Evolutionary conservation across 2,329 filamentous ascomycete species (phyloP).

Genomic region (Trichoderma sp.): DNA sequence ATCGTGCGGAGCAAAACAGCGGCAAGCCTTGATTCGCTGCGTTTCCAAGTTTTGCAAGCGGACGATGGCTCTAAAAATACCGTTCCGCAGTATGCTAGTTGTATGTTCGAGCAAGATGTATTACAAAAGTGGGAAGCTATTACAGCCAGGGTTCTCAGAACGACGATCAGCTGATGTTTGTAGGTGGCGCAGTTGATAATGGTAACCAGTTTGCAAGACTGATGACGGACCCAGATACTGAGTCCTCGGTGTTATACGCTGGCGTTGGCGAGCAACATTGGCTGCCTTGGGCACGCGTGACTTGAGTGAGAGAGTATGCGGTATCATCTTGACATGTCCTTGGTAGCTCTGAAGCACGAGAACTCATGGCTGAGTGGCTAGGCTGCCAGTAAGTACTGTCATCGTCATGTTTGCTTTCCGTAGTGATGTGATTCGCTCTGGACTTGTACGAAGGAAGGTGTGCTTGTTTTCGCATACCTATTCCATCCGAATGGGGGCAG

Average conservation of each 20-base stretch:
- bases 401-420: neutral
- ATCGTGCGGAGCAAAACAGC: neutral
- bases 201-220: neutral
- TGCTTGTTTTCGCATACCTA: neutral
- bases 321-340: neutral
- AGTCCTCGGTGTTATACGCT: neutral
- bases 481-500: neutral
- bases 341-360: neutral
- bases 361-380: neutral
- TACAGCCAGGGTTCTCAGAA: neutral
- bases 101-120: neutral
- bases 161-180: neutral
- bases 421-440: neutral
- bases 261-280: neutral
- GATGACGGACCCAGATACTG: neutral
- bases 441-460: neutral
- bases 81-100: neutral
- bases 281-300: neutral
- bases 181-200: neutral
- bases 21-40: neutral
- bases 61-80: constrained; percentile 14
- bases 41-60: neutral
- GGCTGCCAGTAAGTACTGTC: neutral
- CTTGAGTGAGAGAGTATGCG: neutral
- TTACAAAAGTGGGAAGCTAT: constrained; percentile 6